Evolutionary conservation across 2,329 filamentous ascomycete species (phyloP).

Genomic region (Fusarium pseudoanthophilum): DNA sequence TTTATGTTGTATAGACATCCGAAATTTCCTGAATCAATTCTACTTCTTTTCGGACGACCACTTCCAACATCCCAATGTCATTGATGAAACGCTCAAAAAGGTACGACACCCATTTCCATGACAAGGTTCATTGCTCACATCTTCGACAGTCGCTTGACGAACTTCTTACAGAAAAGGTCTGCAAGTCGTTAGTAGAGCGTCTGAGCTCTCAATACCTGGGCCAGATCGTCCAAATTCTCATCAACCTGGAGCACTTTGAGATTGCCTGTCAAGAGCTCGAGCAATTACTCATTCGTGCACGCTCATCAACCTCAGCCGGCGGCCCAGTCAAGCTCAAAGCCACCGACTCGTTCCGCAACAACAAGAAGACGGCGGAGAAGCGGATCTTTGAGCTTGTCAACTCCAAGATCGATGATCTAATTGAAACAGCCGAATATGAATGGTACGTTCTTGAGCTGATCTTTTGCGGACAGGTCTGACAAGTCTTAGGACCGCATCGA

Average conservation of each 20-base stretch:
- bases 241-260: constrained; percentile 97
- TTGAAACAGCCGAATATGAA: constrained; percentile 97
- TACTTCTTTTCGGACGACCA: constrained; percentile 98
- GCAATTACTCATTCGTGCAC: constrained; percentile 82
- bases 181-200: constrained; percentile 86
- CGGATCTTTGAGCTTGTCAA: constrained; percentile 99
- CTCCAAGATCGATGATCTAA: constrained; percentile 96
- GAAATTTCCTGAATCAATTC: constrained; percentile 97
- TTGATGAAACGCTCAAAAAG: constrained; percentile 89
- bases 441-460: constrained; percentile 64
- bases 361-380: constrained; percentile 97
- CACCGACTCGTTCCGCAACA: constrained; percentile 85
- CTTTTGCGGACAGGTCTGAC: constrained; percentile 25
- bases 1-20: constrained; percentile 96
- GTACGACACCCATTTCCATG: constrained; percentile 51
- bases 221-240: constrained; percentile 98
- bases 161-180: constrained; percentile 92
- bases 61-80: constrained; percentile 88
- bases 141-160: constrained; percentile 83
- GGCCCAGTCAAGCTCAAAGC: constrained; percentile 83
- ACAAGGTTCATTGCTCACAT: background rate
- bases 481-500: constrained; percentile 60
- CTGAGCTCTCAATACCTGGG: constrained; percentile 93
- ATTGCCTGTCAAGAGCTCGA: constrained; percentile 91
- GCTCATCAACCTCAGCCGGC: constrained; percentile 82